Percentiles rank a stretch among this genome's conserved stretches.
These are phyloP conservation scores for Acacia melanoxylon DNA, from an alignment of 306 rosid species.

Conservation along the genomic window DNA sequence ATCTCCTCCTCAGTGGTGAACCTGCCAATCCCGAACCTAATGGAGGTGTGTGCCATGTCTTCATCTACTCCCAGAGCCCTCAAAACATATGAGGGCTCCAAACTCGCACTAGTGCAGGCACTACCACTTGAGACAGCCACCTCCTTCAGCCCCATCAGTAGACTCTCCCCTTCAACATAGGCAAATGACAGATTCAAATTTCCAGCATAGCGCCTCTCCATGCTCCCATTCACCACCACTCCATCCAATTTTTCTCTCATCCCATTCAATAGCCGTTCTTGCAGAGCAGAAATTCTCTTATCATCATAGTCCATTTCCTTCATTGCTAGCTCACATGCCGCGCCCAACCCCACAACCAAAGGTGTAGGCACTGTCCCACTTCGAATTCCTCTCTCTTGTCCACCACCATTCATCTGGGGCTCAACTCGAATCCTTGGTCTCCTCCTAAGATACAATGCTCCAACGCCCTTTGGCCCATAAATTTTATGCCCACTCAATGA, in stretches of 20 bases:
- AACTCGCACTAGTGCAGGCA: constrained; percentile 94
- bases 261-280: constrained; percentile 66
- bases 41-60: constrained; percentile 97
- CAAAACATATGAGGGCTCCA: constrained; percentile 95
- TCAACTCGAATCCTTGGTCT: constrained; percentile 93
- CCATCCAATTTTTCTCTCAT: constrained; percentile 66
- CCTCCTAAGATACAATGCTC: constrained; percentile 81
- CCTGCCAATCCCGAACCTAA: constrained; percentile 95
- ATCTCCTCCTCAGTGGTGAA: constrained; percentile 89
- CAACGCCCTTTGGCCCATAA: constrained; percentile 85
- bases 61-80: constrained; percentile 98
- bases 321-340: constrained; percentile 80
- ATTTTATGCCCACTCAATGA: constrained; percentile 88
- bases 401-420: constrained; percentile 99
- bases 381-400: constrained; percentile 91
- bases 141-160: constrained; percentile 97
- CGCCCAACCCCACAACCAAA: constrained; percentile 84
- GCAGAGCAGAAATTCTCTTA: constrained; percentile 57
- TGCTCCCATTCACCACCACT: constrained; percentile 91
- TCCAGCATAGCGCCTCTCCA: constrained; percentile 75
- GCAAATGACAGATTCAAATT: constrained; percentile 86
- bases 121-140: constrained; percentile 99
- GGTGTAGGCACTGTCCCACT: constrained; percentile 95
- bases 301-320: constrained; percentile 87
- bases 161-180: constrained; percentile 89